Evolutionary conservation across 2,329 filamentous ascomycete species (phyloP).

Genomic region (Geoglossum cookeanum): DNA sequence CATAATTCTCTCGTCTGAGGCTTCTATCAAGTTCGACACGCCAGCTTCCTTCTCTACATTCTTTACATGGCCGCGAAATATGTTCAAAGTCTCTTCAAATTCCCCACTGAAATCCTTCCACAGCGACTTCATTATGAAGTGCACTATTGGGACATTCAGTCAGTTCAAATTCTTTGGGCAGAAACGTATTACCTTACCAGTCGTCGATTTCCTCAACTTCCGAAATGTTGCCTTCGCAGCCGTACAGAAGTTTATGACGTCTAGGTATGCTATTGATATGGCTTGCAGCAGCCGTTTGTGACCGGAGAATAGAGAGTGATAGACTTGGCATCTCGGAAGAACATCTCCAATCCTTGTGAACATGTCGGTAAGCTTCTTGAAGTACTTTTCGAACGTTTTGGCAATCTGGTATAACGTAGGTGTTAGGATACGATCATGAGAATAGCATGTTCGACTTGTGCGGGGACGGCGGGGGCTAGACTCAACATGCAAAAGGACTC

Average conservation of each 20-base stretch:
- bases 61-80: constrained; percentile 4
- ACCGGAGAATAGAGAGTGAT: constrained; percentile 11
- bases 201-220: constrained; percentile 1
- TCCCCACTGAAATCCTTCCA: constrained; percentile 12
- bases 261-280: constrained; percentile 11
- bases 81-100: constrained; percentile 6
- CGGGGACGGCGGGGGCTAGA: not conserved
- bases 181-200: not conserved
- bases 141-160: not conserved
- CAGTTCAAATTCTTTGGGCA: not conserved
- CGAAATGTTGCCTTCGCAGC: constrained; percentile 10
- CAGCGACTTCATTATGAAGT: constrained; percentile 6
- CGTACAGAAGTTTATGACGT: constrained; percentile 12
- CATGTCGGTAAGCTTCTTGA: constrained; percentile 13
- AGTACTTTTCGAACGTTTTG: constrained; percentile 11
- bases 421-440: not conserved
- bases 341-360: constrained; percentile 13
- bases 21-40: constrained; percentile 5
- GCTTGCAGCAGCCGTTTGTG: constrained; percentile 11
- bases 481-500: constrained; percentile 11
- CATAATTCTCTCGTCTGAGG: constrained; percentile 1
- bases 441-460: not conserved
- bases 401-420: constrained; percentile 8
- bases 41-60: constrained; percentile 6
- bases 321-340: constrained; percentile 11